Evolutionary conservation across 2,329 filamentous ascomycete species (phyloP), one percentile per base, ranked within the genome.

Genomic region (Fusarium subtropicale): DNA sequence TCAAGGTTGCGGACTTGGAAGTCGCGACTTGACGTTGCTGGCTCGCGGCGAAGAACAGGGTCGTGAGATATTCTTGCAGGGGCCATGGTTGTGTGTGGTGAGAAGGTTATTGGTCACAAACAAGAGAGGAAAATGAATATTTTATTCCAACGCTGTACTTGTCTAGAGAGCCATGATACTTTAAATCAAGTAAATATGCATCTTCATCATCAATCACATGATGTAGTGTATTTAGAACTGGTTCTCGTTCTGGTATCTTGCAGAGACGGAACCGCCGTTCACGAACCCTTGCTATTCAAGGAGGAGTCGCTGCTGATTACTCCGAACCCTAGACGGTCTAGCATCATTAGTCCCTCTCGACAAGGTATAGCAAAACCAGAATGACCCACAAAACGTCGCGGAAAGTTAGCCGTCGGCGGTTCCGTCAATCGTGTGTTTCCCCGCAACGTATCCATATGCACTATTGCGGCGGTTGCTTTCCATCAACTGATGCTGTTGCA

Each of bases 1-100:
- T n/a, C 36, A 5, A 64, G 1, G 4, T 22, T 64, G n/a, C 59
- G 42, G 7, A 45, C 20, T n/a, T 64, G 60, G 12, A 64, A 44
- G 26, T 64, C 59, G 1, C 60, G 60, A 33, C 59, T 64, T 10
- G 54, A 54, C 1, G 59, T 20, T 38, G 60, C 60, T 38, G 60
- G 59, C 11, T 64, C 60, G 1, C 60, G 59, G 18, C 60, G 60
- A 7, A 64, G 60, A 18, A 64, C 59, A 11, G 60, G 50, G 10
- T 64, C 60, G 38, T 64, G 45, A 2, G 60, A 58, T 24, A 64
- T 64, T 11, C 60, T 46, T 58, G 61, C 60, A 30, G 61, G 61
- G 33, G 61, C 61, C 61, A 64, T 64, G 5, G 33, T 44, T 5
- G 18, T 12, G 5, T 7, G 8, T n/a, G 12, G 3, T 16, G 2